Evolutionary conservation across 352 stramenopile species (phyloP), one percentile per base, ranked within the genome.

Genomic region (Globisporangium splendens): DNA sequence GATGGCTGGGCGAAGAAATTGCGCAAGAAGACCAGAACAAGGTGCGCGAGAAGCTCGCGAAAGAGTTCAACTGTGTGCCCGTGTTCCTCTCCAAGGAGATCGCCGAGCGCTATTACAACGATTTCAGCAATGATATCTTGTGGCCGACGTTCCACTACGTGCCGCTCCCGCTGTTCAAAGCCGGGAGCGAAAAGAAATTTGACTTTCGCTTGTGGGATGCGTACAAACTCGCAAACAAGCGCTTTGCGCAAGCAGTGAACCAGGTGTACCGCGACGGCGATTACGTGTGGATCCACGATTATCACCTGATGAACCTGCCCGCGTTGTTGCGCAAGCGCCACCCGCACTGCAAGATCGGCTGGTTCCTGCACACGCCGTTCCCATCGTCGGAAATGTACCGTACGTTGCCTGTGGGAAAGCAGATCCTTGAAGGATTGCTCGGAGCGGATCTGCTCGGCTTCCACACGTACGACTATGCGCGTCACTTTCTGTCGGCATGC

Each of bases 141-240:
- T 96, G 88, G 88, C 90, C 88, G 46, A 69, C 96, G 10, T 96
- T 96, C 55, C 88, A 96, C 69, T 96, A 96, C 49, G 86, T 96
- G 50, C 69, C 75, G 22, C 7, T 97, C 57, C 88, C 86, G 31
- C 77, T 96, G 22, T 95, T 96, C 48, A 83, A 90, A n/a, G 75
- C 85, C 4, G 88, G 86, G 2, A 88, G 67, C 28, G 75, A 68
- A 46, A 91, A 91, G 56, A 76, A 87, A 50, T 96, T 96, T 57
- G 92, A 85, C 66, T 91, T 89, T 55, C 77, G 84, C n/a, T 70
- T 95, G 58, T 96, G 87, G 87, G 71, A 86, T 35, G 87, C 86
- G 1, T 96, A 96, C 62, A 86, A 93, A 67, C 87, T 79, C 17
- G 87, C 86, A 4, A 96, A 96, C 59, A 77, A 89, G 60, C 81